A percentile compares a stretch with the other conserved stretches of the same genome.
Evolutionary conservation across 1,284 basidiomycete species (phyloP).

Genomic region (Tylopilus orsonianus): DNA sequence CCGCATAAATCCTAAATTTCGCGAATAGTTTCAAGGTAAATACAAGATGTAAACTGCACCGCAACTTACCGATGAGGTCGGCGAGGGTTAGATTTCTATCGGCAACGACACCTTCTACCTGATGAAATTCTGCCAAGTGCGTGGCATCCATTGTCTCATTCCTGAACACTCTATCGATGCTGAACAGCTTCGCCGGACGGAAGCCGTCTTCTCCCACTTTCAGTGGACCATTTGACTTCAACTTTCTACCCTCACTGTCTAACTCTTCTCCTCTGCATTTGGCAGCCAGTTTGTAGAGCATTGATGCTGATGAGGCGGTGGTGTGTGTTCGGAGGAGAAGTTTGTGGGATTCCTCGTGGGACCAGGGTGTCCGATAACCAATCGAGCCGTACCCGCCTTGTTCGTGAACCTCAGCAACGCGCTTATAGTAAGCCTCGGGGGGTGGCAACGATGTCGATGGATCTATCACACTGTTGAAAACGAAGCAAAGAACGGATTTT

Average conservation of each 20-base stretch:
- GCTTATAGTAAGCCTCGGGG: slow-evolving; percentile 84
- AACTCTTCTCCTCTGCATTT: slow-evolving; percentile 64
- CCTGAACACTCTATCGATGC: slow-evolving; percentile 97
- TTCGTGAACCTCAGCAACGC: slow-evolving; percentile 89
- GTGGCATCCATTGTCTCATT: slow-evolving; percentile 99
- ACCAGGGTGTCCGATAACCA: slow-evolving; percentile 99
- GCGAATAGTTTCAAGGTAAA: neutral
- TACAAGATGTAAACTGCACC: neutral
- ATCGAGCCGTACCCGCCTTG: slow-evolving; percentile 91
- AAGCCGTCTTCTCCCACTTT: slow-evolving; percentile 66
- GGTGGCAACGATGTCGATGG: slow-evolving; percentile 79
- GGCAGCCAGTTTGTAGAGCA: slow-evolving; percentile 92
- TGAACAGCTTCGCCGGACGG: slow-evolving; percentile 95
- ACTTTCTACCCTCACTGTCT: slow-evolving; percentile 38
- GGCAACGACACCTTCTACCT: slow-evolving; percentile 98
- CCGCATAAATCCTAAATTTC: slow-evolving; percentile 84
- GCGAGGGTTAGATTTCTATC: slow-evolving; percentile 94
- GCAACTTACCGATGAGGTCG: slow-evolving; percentile 81
- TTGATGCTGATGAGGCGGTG: slow-evolving; percentile 91
- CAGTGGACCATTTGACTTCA: slow-evolving; percentile 34
- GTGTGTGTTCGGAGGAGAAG: slow-evolving; percentile 97
- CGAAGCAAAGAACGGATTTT: neutral
- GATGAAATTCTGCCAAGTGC: slow-evolving; percentile 99
- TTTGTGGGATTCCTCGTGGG: slow-evolving; percentile 86
- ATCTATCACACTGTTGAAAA: slow-evolving; percentile 50